phyloP scores from a whole-genome alignment of 2,329 filamentous ascomycete species.

The Cryphonectria nitschkei region DNA sequence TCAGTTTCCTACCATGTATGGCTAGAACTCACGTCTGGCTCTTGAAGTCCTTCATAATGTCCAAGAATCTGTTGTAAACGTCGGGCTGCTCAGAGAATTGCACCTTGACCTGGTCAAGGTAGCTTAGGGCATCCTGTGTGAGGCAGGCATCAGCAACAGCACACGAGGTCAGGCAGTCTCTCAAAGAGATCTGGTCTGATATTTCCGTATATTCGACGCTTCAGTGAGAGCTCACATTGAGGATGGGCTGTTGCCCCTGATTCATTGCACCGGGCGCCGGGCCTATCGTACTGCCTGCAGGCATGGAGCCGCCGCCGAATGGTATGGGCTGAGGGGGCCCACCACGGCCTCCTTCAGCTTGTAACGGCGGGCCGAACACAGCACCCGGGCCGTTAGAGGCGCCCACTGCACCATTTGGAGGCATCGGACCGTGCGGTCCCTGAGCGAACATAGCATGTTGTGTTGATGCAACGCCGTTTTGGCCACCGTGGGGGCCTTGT shows the following conservation, averaged over 20 bases:
- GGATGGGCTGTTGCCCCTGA: slow-evolving; percentile 82
- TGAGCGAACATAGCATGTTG: slow-evolving; percentile 63
- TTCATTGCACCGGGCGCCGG: slow-evolving; percentile 60
- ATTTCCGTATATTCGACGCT: slow-evolving; percentile 14
- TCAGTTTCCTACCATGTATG: slow-evolving; percentile 4
- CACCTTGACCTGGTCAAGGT: slow-evolving; percentile 97
- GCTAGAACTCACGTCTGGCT: slow-evolving; percentile 78
- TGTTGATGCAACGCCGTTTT: slow-evolving; percentile 48
- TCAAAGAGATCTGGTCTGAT: slow-evolving; percentile 14
- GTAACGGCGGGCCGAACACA: slow-evolving; percentile 72
- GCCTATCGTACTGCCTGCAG: slow-evolving; percentile 41
- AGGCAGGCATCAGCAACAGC: slow-evolving; percentile 34
- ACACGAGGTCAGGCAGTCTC: neutral
- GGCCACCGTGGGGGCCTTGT: slow-evolving; percentile 55
- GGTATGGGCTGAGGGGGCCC: slow-evolving; percentile 64
- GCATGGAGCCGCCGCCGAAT: slow-evolving; percentile 52
- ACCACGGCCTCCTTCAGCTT: slow-evolving; percentile 58
- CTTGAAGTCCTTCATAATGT: slow-evolving; percentile 99
- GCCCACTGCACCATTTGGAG: slow-evolving; percentile 57
- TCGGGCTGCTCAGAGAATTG: slow-evolving; percentile 96
- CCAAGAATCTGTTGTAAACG: slow-evolving; percentile 94
- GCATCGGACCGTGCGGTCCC: slow-evolving; percentile 54
- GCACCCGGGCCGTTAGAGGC: slow-evolving; percentile 63
- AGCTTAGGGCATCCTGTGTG: slow-evolving; percentile 75
- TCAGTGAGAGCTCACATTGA: slow-evolving; percentile 60